Percentiles rank a stretch among this genome's conserved stretches.
Evolutionary conservation across 2,329 filamentous ascomycete species (phyloP).

Genomic region (Exophiala calicioides): DNA sequence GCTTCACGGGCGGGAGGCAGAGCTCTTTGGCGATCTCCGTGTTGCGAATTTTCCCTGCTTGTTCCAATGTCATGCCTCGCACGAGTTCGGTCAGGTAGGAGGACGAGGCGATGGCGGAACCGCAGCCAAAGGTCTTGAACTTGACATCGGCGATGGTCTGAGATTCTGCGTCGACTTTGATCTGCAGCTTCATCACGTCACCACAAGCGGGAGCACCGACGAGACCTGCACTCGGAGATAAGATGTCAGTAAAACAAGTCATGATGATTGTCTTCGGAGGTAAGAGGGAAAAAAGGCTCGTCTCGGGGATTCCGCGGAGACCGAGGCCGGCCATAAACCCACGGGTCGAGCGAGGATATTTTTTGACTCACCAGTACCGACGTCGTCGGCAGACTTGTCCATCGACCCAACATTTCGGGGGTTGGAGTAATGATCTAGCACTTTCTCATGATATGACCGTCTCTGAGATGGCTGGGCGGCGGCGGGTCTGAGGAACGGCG

Average conservation of each 20-base stretch:
- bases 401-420: conserved; percentile 78
- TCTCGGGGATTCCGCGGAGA: conserved; percentile 12
- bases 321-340: conserved; percentile 11
- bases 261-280: no score
- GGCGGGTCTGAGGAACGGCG: conserved; percentile 45
- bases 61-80: conserved; percentile 91
- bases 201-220: conserved; percentile 88
- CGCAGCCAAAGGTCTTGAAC: conserved; percentile 98
- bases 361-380: conserved; percentile 63
- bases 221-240: conserved; percentile 58
- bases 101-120: conserved; percentile 89
- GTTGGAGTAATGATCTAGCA: conserved; percentile 79
- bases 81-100: conserved; percentile 95
- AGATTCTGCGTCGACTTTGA: conserved; percentile 82
- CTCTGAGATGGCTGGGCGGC: conserved; percentile 37
- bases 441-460: conserved; percentile 67
- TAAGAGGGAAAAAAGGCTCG: no score
- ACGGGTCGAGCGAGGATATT: no score
- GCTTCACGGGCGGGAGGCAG: conserved; percentile 82
- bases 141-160: conserved; percentile 92
- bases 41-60: conserved; percentile 90
- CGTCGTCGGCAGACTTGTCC: conserved; percentile 75
- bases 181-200: conserved; percentile 93
- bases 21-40: conserved; percentile 98
- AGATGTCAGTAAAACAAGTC: conserved; percentile 18